These are phyloP conservation scores for Talaromyces proteolyticus DNA, from an alignment of 495 filamentous ascomycete species.

Conservation along the genomic window DNA sequence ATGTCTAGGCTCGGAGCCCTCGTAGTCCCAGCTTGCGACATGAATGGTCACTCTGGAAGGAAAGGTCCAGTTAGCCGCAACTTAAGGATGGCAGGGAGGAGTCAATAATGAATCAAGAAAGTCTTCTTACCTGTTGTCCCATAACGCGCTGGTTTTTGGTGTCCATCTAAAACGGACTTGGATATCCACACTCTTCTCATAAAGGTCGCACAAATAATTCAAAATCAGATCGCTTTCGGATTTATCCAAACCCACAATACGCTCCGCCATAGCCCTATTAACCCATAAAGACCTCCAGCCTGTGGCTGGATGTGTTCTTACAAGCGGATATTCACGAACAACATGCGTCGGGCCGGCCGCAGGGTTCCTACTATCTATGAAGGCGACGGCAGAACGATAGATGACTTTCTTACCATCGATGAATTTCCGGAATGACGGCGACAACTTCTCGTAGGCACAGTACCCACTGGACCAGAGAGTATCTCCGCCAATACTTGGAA, in stretches of 20 bases:
- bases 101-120: not conserved
- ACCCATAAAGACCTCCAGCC: conserved; percentile 69
- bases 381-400: conserved; percentile 60
- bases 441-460: conserved; percentile 34
- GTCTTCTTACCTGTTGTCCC: conserved; percentile 54
- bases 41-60: conserved; percentile 67
- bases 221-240: conserved; percentile 63
- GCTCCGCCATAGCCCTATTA: conserved; percentile 57
- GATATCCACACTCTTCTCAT: conserved; percentile 61
- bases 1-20: conserved; percentile 54
- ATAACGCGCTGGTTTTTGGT: conserved; percentile 54
- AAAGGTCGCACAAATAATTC: conserved; percentile 59
- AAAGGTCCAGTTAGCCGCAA: too few relatives aligned
- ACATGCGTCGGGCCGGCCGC: conserved; percentile 55
- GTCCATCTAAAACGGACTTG: conserved; percentile 64
- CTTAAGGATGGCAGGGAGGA: too few relatives aligned
- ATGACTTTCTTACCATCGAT: conserved; percentile 64
- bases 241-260: conserved; percentile 60
- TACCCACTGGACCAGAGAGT: not conserved
- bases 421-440: conserved; percentile 60
- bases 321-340: conserved; percentile 61
- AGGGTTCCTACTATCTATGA: conserved; percentile 58
- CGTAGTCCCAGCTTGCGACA: conserved; percentile 64
- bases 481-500: not conserved
- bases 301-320: conserved; percentile 65